These are phyloP conservation scores for Backusella sp. DNA, from an alignment of 192 early-diverging fungal genomes.

Conservation along the genomic window DNA sequence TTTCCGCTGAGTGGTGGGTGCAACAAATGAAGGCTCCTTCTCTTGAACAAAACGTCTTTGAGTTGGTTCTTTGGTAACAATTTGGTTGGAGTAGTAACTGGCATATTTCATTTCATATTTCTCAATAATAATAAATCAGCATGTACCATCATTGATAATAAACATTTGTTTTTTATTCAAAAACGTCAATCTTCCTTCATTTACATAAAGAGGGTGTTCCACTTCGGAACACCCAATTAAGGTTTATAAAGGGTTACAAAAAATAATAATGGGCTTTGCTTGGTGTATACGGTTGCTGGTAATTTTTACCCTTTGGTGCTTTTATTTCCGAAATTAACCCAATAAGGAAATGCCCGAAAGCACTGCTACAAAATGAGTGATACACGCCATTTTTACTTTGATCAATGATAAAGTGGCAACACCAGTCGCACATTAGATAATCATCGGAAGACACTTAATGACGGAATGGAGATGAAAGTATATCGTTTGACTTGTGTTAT, in stretches of 20 bases:
- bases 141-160: background rate
- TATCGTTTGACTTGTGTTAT: background rate
- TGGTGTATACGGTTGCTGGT: background rate
- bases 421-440: background rate
- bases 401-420: background rate
- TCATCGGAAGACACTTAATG: background rate
- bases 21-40: background rate
- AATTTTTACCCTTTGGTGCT: background rate
- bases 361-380: background rate
- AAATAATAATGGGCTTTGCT: background rate
- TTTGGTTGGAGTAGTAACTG: background rate
- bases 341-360: background rate
- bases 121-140: background rate
- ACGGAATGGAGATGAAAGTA: background rate
- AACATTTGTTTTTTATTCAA: background rate
- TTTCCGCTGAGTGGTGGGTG: constrained; percentile 12
- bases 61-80: background rate
- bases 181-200: background rate
- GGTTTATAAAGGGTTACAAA: background rate
- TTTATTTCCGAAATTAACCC: background rate
- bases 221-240: background rate
- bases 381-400: too few species aligned
- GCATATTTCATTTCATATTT: background rate
- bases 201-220: background rate
- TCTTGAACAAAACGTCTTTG: background rate